These are phyloP conservation scores for Ogataea minuta DNA, from an alignment of 805 yeast genomes.

Conservation along the genomic window DNA sequence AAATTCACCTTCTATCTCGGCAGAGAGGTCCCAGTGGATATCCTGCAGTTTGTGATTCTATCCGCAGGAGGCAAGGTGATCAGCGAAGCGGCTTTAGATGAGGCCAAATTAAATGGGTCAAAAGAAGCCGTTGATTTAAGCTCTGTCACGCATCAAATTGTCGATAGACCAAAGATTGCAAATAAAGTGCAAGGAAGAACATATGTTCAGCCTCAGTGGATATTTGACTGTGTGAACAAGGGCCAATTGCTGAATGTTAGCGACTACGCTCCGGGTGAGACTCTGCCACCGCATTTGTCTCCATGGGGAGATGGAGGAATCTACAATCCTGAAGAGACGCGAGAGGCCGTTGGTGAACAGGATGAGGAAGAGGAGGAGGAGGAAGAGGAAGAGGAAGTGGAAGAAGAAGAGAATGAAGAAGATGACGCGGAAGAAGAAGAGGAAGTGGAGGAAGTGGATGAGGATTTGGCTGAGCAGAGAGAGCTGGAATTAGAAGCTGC, in stretches of 20 bases:
- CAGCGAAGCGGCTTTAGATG: slow-evolving; percentile 86
- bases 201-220: slow-evolving; percentile 97
- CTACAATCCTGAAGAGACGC: slow-evolving; percentile 74
- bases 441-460: slow-evolving; percentile 51
- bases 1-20: slow-evolving; percentile 83
- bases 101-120: slow-evolving; percentile 48
- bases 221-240: slow-evolving; percentile 87
- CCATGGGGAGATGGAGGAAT: slow-evolving; percentile 98
- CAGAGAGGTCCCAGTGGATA: slow-evolving; percentile 92
- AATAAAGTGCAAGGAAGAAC: slow-evolving; percentile 87
- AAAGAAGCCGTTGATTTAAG: slow-evolving; percentile 56
- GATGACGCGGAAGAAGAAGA: slow-evolving; percentile 55
- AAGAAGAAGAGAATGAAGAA: slow-evolving; percentile 48
- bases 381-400: slow-evolving; percentile 46
- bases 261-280: slow-evolving; percentile 89
- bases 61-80: slow-evolving; percentile 84
- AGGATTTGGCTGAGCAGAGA: slow-evolving; percentile 60
- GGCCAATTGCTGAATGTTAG: slow-evolving; percentile 71
- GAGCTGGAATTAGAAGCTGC: slow-evolving; percentile 90
- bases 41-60: slow-evolving; percentile 81
- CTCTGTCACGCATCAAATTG: slow-evolving; percentile 86
- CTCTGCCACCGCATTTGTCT: slow-evolving; percentile 92
- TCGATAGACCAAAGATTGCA: slow-evolving; percentile 82
- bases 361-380: slow-evolving; percentile 53
- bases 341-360: slow-evolving; percentile 39